phyloP scores from a whole-genome alignment of 306 rosid genomes.

The Corylus avellana region DNA sequence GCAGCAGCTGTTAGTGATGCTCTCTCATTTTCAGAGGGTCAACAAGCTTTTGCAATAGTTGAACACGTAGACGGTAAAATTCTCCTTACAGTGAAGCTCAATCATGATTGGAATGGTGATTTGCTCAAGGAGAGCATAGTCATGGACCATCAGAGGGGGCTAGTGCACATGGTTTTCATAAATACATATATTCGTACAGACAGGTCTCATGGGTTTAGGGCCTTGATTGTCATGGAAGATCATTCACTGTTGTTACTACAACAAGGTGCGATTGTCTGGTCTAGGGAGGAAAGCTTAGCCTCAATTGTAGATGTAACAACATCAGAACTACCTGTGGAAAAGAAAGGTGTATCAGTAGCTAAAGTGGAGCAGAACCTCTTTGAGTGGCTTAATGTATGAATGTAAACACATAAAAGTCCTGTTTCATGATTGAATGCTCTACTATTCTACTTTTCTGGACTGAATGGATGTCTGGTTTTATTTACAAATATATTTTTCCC shows the following conservation, averaged over 20 bases:
- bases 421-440: constrained; percentile 7
- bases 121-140: constrained; percentile 70
- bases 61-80: constrained; percentile 63
- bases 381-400: constrained; percentile 90
- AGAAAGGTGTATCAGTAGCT: constrained; percentile 81
- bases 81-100: constrained; percentile 63
- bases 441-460: background rate
- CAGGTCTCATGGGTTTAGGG: constrained; percentile 88
- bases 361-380: constrained; percentile 93
- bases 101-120: constrained; percentile 60
- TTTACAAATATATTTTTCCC: constrained; percentile 1
- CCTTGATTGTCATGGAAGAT: constrained; percentile 92
- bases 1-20: constrained; percentile 68
- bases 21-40: constrained; percentile 68
- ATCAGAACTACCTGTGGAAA: constrained; percentile 88
- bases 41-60: constrained; percentile 70
- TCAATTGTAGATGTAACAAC: constrained; percentile 80
- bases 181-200: constrained; percentile 86
- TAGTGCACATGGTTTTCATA: constrained; percentile 68
- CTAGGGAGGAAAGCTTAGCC: constrained; percentile 98
- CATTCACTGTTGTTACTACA: constrained; percentile 87
- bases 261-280: constrained; percentile 96
- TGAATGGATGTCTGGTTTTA: background rate
- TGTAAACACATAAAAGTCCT: constrained; percentile 13
- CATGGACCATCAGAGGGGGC: constrained; percentile 72